Percentiles rank a stretch among this genome's conserved stretches.
phyloP scores from a whole-genome alignment of 1,284 basidiomycete species.

The Inonotus hispidus region DNA sequence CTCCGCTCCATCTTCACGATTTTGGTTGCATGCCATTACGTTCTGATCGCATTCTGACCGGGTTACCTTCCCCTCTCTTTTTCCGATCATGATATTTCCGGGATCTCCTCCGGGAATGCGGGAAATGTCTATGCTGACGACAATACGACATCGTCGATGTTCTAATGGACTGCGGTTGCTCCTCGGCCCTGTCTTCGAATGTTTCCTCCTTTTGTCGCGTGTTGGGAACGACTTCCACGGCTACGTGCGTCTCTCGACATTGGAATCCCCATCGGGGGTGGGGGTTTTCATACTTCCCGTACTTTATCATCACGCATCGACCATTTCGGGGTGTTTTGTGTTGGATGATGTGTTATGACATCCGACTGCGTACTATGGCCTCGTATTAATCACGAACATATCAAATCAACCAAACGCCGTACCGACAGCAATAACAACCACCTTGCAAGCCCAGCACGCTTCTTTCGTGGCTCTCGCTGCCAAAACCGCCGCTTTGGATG shows the following conservation, averaged over 20 bases:
- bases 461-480: constrained; percentile 68
- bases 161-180: neutral
- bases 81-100: neutral
- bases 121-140: neutral
- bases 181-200: neutral
- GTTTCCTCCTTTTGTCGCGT: too few relatives aligned
- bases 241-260: neutral
- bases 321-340: too few relatives aligned
- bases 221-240: neutral
- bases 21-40: neutral
- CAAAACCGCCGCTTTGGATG: constrained; percentile 63
- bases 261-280: neutral
- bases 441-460: constrained; percentile 68
- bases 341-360: neutral
- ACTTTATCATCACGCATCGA: too few relatives aligned
- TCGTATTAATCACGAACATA: neutral
- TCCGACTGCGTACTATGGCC: too few relatives aligned
- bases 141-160: neutral
- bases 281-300: neutral
- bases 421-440: constrained; percentile 59
- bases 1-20: neutral
- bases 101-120: too few relatives aligned
- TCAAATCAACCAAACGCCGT: too few relatives aligned
- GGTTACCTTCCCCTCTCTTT: neutral
- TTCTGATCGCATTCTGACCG: neutral